phyloP scores from a whole-genome alignment of 345 rosid species.

The Ceriops decandra region DNA sequence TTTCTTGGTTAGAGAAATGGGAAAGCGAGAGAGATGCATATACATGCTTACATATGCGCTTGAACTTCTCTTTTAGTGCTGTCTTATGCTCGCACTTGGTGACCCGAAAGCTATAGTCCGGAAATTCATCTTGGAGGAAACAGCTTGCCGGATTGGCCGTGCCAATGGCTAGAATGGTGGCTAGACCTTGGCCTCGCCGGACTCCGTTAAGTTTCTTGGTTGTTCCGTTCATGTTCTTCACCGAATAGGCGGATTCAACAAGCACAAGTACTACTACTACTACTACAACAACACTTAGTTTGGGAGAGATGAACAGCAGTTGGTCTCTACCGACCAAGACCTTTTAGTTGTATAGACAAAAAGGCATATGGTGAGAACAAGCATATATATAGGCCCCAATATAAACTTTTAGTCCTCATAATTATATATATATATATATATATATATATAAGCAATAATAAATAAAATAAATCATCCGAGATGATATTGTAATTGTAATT shows the following conservation, averaged over 20 bases:
- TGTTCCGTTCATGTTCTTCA: neutral
- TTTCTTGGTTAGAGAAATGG: too few relatives aligned
- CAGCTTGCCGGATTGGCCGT: constrained; percentile 16
- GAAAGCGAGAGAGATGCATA: neutral
- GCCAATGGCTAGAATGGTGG: constrained; percentile 24
- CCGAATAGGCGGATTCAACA: neutral
- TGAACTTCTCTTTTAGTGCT: constrained; percentile 23
- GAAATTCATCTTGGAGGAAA: constrained; percentile 11
- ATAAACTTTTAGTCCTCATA: too few relatives aligned
- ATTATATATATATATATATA: too few relatives aligned
- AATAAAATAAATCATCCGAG: too few relatives aligned
- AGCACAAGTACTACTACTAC: neutral
- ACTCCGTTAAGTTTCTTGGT: neutral
- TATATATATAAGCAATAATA: too few relatives aligned
- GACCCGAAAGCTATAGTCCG: constrained; percentile 4
- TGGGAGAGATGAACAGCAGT: neutral
- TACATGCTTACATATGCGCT: constrained; percentile 25
- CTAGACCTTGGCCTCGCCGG: constrained; percentile 11
- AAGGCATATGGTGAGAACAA: neutral
- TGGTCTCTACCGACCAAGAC: neutral
- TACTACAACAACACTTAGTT: neutral
- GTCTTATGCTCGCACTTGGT: constrained; percentile 16
- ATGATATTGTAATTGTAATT: too few relatives aligned
- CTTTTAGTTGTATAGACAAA: neutral
- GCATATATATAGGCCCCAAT: too few relatives aligned